A percentile compares a stretch with the other conserved stretches of the same genome.
phyloP scores from a whole-genome alignment of 495 filamentous ascomycete species.

The Talaromyces nanjingensis region DNA sequence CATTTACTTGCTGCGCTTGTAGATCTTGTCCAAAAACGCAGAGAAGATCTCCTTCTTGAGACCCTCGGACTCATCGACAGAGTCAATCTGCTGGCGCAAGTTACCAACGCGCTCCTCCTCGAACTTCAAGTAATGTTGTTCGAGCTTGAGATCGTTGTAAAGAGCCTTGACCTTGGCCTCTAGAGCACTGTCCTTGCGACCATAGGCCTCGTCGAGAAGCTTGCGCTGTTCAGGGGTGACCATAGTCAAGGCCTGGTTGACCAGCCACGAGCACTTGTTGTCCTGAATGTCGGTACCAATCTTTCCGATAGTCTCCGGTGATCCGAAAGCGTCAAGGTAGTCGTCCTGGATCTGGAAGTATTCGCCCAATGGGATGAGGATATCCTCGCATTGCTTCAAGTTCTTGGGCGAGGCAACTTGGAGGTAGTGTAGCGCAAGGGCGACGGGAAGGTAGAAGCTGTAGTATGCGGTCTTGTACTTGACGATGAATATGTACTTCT shows the following conservation, averaged over 20 bases:
- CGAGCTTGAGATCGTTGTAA: slow-evolving; percentile 75
- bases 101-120: slow-evolving; percentile 77
- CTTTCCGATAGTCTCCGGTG: slow-evolving; percentile 93
- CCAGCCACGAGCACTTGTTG: slow-evolving; percentile 97
- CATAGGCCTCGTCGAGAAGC: slow-evolving; percentile 76
- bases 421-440: slow-evolving; percentile 74
- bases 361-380: slow-evolving; percentile 96
- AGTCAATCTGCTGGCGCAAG: slow-evolving; percentile 64
- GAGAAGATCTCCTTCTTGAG: slow-evolving; percentile 88
- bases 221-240: slow-evolving; percentile 75
- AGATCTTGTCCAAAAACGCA: slow-evolving; percentile 88
- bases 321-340: slow-evolving; percentile 95
- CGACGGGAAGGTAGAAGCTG: slow-evolving; percentile 97
- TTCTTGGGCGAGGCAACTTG: slow-evolving; percentile 76
- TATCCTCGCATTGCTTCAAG: slow-evolving; percentile 77
- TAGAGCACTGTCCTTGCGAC: slow-evolving; percentile 71
- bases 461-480: slow-evolving; percentile 99
- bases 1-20: slow-evolving; percentile 81
- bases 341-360: slow-evolving; percentile 99
- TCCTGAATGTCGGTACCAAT: slow-evolving; percentile 98
- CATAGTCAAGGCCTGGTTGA: slow-evolving; percentile 83
- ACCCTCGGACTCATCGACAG: slow-evolving; percentile 77
- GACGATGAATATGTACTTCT: slow-evolving; percentile 98
- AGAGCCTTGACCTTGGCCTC: slow-evolving; percentile 83
- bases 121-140: slow-evolving; percentile 75